Conservation (phyloP, 768 basidiomycete species). For the Macrocybe gigantea region DNA sequence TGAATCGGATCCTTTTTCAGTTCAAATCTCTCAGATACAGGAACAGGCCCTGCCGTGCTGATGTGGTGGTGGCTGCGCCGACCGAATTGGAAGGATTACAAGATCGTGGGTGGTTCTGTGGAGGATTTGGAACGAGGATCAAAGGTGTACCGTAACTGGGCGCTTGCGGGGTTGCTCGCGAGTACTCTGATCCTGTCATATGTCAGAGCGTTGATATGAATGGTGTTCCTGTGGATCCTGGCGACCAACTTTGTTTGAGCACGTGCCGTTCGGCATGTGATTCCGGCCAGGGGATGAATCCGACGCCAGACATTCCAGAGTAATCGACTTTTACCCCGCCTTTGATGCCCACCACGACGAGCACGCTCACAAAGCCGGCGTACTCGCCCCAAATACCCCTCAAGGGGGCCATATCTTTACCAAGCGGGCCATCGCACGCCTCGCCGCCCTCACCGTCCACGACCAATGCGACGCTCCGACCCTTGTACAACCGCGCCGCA, state of each 20-base stretch:
- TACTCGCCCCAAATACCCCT: slow-evolving; percentile 24
- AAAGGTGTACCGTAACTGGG: not conserved
- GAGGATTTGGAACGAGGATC: not conserved
- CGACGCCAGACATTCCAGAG: not conserved
- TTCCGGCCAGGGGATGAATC: not conserved
- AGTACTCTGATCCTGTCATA: too few relatives aligned
- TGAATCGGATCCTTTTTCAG: not conserved
- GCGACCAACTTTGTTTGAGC: too few relatives aligned
- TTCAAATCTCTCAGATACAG: not conserved
- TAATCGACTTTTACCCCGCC: not conserved
- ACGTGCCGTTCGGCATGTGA: slow-evolving; percentile 9
- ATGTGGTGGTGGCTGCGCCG: slow-evolving; percentile 14
- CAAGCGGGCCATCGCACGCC: slow-evolving; percentile 2
- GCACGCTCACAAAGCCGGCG: slow-evolving; percentile 27
- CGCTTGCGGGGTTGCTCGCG: too few relatives aligned
- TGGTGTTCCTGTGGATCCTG: not conserved
- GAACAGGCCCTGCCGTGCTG: slow-evolving; percentile 6
- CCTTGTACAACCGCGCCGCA: slow-evolving; percentile 72
- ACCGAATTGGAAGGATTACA: slow-evolving; percentile 12
- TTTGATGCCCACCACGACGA: slow-evolving; percentile 49
- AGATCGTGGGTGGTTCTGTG: not conserved
- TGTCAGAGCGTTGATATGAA: not conserved
- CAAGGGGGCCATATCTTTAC: slow-evolving; percentile 21
- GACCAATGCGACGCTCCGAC: slow-evolving; percentile 50
- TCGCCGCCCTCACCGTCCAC: slow-evolving; percentile 19